Base-by-base conservation (phyloP, 805 yeast genomes). In the Ogataea zsoltii region DNA sequence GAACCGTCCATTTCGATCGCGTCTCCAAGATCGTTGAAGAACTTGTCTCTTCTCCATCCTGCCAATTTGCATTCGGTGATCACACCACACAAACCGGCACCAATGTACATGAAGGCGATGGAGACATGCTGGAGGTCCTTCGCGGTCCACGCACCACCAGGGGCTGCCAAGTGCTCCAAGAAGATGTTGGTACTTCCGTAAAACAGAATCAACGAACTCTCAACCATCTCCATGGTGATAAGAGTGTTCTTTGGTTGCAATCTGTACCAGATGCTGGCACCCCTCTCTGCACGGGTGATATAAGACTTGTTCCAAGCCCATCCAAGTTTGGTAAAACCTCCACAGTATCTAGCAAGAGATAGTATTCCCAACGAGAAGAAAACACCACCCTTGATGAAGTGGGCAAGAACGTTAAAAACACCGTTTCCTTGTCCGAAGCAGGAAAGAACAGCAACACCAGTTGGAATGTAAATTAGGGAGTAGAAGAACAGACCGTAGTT, bases 301-400 rank as follows among this genome's bases (percentile, higher is more conserved):
- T 42, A 66, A 11, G 69, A 46, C 53, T 57, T 63, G 54, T 94
- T 94, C 99, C 99, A 92, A 3, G 96, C 91, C 85, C 95, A 84
- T 16, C 98, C 98, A 46, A 75, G 70, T 45, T 76, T 72, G 30
- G 76, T 62, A 57, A 85, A 88, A 11, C 84, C 87, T 3, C 99
- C 99, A 57, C 89, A 81, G 65, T 87, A 91, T 56, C 98, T 80
- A 1, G 90, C 86, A 32, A 94, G 72, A n/a, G 96, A 77, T 5
- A 90, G 62, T 7, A 91, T 49, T 16, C 99, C 99, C 32, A 86
- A 69, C 4, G 74, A 51, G 47, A 89, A 74, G 61, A 92, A 92
- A 2, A 92, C 94, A 19, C 92, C 94, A 49, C 99, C 99, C 66
- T 92, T 92, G 65, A 92, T 92, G 76, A 89, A 88, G 67, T 92